Conservation (phyloP, 83 land plant species). For the Isoetes engelmannii region DNA sequence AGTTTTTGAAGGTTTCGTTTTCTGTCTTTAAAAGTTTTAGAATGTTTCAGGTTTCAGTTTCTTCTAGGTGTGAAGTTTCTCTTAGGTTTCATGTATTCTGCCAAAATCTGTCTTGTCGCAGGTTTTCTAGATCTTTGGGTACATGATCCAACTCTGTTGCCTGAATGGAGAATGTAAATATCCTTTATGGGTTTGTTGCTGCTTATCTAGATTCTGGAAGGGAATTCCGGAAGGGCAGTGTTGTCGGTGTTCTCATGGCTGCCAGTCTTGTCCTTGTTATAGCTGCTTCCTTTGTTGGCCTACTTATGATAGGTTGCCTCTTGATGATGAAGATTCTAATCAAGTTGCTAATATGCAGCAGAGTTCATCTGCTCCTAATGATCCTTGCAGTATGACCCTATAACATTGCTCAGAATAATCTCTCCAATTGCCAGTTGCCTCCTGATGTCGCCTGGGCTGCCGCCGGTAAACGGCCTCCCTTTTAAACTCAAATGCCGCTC, state of each 20-base stretch:
- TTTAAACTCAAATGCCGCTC: neutral
- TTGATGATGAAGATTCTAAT: slow-evolving; percentile 8
- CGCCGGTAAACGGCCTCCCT: slow-evolving; percentile 11
- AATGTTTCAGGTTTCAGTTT: no score
- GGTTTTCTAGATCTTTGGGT: no score
- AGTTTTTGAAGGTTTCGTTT: no score
- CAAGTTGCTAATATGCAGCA: neutral
- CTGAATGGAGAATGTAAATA: no score
- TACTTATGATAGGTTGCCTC: slow-evolving; percentile 9
- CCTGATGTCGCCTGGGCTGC: slow-evolving; percentile 18
- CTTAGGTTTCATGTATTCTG: no score
- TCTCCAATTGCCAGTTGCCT: slow-evolving; percentile 11
- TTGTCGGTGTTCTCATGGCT: slow-evolving; percentile 14
- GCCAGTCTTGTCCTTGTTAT: slow-evolving; percentile 14
- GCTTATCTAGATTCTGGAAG: no score
- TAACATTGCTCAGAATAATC: slow-evolving; percentile 10
- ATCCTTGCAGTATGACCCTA: slow-evolving; percentile 14
- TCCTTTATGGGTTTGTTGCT: no score
- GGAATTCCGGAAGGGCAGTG: slow-evolving; percentile 9
- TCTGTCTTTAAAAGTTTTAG: no score
- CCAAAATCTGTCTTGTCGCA: no score
- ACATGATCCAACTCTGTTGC: no score
- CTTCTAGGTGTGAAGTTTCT: no score
- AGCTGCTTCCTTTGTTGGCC: slow-evolving; percentile 16
- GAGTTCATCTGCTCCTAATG: neutral